Evolutionary conservation across 106 monocot species (phyloP).

Genomic region (Dendrobium nobile): DNA sequence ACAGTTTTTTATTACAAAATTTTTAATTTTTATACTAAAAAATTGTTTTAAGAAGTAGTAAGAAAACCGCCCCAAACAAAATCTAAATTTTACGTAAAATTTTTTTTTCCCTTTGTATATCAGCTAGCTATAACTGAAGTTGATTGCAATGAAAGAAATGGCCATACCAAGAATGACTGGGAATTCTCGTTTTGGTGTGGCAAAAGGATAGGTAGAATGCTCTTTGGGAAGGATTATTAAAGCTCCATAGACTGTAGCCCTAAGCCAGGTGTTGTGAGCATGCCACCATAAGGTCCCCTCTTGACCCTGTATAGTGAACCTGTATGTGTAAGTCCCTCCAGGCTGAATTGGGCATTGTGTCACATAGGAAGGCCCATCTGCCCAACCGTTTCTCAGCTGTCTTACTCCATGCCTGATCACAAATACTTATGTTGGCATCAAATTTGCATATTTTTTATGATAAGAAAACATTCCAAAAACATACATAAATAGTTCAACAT

Average conservation of each 20-base stretch:
- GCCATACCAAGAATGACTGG: conserved; percentile 32
- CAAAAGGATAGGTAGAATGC: conserved; percentile 39
- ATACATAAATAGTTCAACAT: not conserved
- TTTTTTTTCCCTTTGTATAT: no score
- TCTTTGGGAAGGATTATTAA: conserved; percentile 45
- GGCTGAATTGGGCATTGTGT: conserved; percentile 63
- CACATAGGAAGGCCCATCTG: conserved; percentile 49
- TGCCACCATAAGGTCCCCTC: conserved; percentile 67
- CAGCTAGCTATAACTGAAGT: no score
- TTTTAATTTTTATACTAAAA: no score
- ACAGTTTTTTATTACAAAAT: no score
- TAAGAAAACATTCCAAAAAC: not conserved
- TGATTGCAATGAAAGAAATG: not conserved
- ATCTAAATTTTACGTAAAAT: no score
- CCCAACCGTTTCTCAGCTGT: conserved; percentile 48
- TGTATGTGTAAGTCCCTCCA: conserved; percentile 40
- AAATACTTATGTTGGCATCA: not conserved
- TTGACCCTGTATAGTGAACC: conserved; percentile 45
- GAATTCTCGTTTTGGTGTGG: conserved; percentile 27
- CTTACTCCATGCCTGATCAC: conserved; percentile 47
- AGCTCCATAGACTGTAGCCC: conserved; percentile 61
- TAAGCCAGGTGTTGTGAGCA: conserved; percentile 55
- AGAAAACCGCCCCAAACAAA: no score
- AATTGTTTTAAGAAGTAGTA: no score
- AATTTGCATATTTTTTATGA: not conserved